Base-by-base conservation (phyloP, 805 yeast species). In the Hanseniaspora lachancei region DNA sequence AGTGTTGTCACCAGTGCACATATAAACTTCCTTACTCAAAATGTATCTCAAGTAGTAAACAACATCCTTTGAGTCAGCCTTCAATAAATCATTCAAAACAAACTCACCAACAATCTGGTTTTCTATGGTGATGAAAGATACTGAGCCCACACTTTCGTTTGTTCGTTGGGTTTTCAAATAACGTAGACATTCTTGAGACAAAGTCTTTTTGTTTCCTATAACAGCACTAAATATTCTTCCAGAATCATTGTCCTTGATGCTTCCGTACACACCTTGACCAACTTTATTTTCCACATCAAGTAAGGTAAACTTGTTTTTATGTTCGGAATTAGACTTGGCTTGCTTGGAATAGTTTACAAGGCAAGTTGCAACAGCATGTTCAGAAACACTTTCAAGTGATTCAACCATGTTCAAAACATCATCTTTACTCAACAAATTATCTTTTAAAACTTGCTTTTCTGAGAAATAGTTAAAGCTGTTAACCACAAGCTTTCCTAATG, bases 281-380 rank as follows among this genome's bases (percentile, higher is more conserved):
- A 72, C 63, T 9, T 65, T 54, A 1, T 67, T 68, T 44, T 72
- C 67, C 51, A 67, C 65, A 1, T 61, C 57, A 0, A 57, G 16
- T 13, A 68, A 62, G 4, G 49, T 49, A 8, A 60, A 47, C 15
- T 47, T 53, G n/a, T 32, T 46, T 5, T 21, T 16, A 10, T 35
- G n/a, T 12, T 32, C 32, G 47, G 39, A 7, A 27, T 47, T 23
- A 54, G 29, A 2, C 10, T 44, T 23, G 47, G 38, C 18, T 23
- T 47, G 41, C 43, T 63, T 61, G 43, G 76, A 70, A 60, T 67
- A 67, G 13, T 66, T 68, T 0, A 75, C 72, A 36, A 93, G 75
- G 0, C 96, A 89, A 58, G 71, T 76, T 5, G 89, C 96, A 43
- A 86, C 77, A 0, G 97, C 97, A 68, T 93, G 98, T 67, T 89